Evolutionary conservation across 2,329 filamentous ascomycete genomes (phyloP), one percentile per base, ranked within the genome.

Genomic region (Beauveria caledonica): DNA sequence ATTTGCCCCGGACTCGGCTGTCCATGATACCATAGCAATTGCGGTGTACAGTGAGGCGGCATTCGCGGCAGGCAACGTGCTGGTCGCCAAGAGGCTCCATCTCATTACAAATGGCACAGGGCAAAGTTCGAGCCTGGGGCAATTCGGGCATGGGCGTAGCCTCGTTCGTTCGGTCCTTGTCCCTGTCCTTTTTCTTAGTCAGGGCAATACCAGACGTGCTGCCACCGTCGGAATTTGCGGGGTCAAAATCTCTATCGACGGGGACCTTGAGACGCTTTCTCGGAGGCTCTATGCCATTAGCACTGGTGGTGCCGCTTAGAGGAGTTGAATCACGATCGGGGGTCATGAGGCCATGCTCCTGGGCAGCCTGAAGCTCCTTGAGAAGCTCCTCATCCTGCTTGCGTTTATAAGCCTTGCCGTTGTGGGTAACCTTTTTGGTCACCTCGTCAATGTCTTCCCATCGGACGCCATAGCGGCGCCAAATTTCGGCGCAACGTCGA

Each of bases 381-480:
- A 92, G 77, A 15, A 97, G 78, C 70, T 97, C 94, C 71, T 97
- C 93, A 65, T 99, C 94, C 61, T 96, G 87, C 70, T 89, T 90
- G 62, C 90, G 86, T 76, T 94, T 95, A 85, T 87, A 92, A 5
- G 89, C 88, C 66, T 90, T 87, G 50, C 89, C 89, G 50, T 86
- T 85, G 64, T 88, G 85, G 1, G 87, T 84, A 46, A 95, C 86
- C 76, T 96, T 96, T 76, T 92, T 96, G 44, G 87, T 85, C 42
- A 96, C 84, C 68, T 97, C 93, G 46, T 97, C 94, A 15, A 92
- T 83, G 65, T 96, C 90, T 73, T 97, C 94, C 86, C 91, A 99
- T 66, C 95, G 90, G 63, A 99, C 91, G 17, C 88, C 93, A 73
- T 99, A 99, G 65, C 93, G 90, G 54, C 94, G 87, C 94, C 94